phyloP scores from a whole-genome alignment of 1,284 basidiomycete species.

The Naganishia sp. region DNA sequence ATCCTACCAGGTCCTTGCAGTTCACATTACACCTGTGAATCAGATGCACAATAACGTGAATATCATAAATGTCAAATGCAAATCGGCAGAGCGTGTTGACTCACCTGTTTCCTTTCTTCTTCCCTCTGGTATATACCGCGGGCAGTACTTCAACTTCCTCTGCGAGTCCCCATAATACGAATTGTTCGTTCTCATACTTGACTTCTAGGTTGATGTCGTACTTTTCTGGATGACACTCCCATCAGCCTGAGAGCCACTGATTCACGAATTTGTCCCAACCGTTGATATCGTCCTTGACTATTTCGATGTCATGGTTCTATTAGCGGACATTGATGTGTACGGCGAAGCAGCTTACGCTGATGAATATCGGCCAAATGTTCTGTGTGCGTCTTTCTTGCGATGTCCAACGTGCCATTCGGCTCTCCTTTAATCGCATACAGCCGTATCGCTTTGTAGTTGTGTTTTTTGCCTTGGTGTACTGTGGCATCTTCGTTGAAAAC shows the following conservation, averaged over 20 bases:
- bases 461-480: constrained; percentile 29
- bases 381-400: constrained; percentile 86
- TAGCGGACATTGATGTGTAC: background rate
- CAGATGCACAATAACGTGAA: no score
- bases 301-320: background rate
- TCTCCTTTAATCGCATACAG: constrained; percentile 85
- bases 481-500: constrained; percentile 45
- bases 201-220: constrained; percentile 66
- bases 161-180: constrained; percentile 70
- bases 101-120: constrained; percentile 67
- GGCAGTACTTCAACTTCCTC: constrained; percentile 64
- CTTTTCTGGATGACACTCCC: constrained; percentile 55
- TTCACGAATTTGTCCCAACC: background rate
- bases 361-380: constrained; percentile 84
- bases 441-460: constrained; percentile 59
- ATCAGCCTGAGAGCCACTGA: background rate
- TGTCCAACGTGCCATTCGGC: constrained; percentile 78
- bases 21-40: constrained; percentile 10
- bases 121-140: constrained; percentile 68
- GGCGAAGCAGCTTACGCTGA: constrained; percentile 28
- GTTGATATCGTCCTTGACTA: constrained; percentile 29
- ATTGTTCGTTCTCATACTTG: constrained; percentile 67
- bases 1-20: constrained; percentile 57
- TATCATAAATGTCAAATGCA: no score
- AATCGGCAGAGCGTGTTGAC: constrained; percentile 1